Base-by-base conservation (phyloP, 1,284 basidiomycete genomes). In the Megacollybia platyphylla region DNA sequence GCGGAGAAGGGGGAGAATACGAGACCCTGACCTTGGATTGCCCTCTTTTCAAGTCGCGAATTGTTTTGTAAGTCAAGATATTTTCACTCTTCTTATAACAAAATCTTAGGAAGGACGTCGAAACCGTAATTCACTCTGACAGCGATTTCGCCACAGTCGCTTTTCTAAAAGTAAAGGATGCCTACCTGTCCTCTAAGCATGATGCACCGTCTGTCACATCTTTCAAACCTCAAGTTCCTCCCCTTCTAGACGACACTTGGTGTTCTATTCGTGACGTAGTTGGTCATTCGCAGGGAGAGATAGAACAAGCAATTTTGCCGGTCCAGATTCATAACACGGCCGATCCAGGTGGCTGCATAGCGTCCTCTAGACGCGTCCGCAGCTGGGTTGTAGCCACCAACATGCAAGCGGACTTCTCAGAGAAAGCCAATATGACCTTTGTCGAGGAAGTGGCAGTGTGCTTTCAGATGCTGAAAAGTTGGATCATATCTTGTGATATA, bases 1-100 rank as follows among this genome's bases (percentile, higher is more conserved):
- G 93, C 49, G 96, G 96, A 3, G 96, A 99, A 63, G 96, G 96
- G 2, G 96, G 96, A 1, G 96, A 99, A 65, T 99, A 97, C 58
- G 96, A 99, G 60, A 90, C 87, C 0, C 64, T 97, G 44, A 96
- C 94, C 1, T 64, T 94, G 15, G 89, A 97, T 53, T 87, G 83
- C 47, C 89, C 93, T 0, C 56, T 97, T 15, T 98, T 96, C 72
- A 87, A 86, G 51, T 70, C 72, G 39, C 70, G 74, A 8, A 82
- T 99, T 35, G 57, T 66, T 3, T 58, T 97, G 84, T 87, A 9
- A 18, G 30, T 40, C 15, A 36, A 27, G 37, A 4, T 44, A 24
- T 45, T 37, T 35, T 42, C 45, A 48, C 31, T 18, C 27, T 18
- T 48, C 44, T 40, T 31, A 37, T 35, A 11, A 47, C 13, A 39